These are phyloP conservation scores for Diaporthe citrichinensis DNA, from an alignment of 2,329 filamentous ascomycete genomes.

Conservation along the genomic window DNA sequence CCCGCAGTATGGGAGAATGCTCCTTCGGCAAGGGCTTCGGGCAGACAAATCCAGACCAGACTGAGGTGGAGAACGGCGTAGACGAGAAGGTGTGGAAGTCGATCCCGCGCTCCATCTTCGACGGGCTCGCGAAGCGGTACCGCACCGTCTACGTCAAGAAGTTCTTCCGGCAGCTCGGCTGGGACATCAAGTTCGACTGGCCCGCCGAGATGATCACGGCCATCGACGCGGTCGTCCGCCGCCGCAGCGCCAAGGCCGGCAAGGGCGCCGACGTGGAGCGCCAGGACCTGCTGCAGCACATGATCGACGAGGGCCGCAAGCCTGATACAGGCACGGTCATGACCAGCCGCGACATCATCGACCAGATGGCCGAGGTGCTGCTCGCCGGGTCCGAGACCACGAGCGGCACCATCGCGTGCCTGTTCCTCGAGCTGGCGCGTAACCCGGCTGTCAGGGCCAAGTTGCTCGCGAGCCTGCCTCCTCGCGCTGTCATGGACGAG, in stretches of 20 bases:
- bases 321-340: slow-evolving; percentile 38
- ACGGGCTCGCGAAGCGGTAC: slow-evolving; percentile 41
- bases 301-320: slow-evolving; percentile 43
- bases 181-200: slow-evolving; percentile 45
- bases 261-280: slow-evolving; percentile 19
- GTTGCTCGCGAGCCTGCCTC: slow-evolving; percentile 34
- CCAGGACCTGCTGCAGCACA: slow-evolving; percentile 43
- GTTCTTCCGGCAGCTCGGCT: slow-evolving; percentile 39
- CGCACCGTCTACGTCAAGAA: slow-evolving; percentile 44
- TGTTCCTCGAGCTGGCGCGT: slow-evolving; percentile 48
- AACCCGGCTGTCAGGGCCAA: slow-evolving; percentile 44
- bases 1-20: slow-evolving; percentile 46
- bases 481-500: not conserved
- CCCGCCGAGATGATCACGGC: slow-evolving; percentile 42
- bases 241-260: slow-evolving; percentile 20
- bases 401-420: slow-evolving; percentile 45
- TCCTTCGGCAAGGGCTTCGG: slow-evolving; percentile 48
- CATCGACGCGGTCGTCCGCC: slow-evolving; percentile 39
- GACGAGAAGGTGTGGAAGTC: slow-evolving; percentile 43
- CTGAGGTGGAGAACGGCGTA: slow-evolving; percentile 40
- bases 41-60: slow-evolving; percentile 45
- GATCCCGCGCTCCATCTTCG: slow-evolving; percentile 44
- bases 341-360: slow-evolving; percentile 42
- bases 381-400: slow-evolving; percentile 49
- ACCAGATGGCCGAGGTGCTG: slow-evolving; percentile 41